Evolutionary conservation across 2,329 filamentous ascomycete species (phyloP), one percentile per base, ranked within the genome.

Genomic region (Intubia oerlemansii): DNA sequence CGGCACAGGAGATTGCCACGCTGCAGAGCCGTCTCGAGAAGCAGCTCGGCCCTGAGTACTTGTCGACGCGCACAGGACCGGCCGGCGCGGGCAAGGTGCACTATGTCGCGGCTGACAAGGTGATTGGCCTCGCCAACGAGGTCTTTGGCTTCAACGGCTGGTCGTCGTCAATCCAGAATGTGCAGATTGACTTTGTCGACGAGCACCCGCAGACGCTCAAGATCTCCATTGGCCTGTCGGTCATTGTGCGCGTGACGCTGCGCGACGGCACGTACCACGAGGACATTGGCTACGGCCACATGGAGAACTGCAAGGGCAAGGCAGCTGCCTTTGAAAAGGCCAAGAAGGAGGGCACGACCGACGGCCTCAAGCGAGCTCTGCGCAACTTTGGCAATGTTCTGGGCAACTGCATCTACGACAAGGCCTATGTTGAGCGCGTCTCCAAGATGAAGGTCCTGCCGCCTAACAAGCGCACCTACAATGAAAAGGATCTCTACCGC

Each of bases 351-450:
- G 90, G 81, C 7, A 90, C 82, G 3, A 95, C 90, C 8, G 88
- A 98, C 52, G 88, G 72, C 2, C 47, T 98, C 45, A 98, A 98
- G 52, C 66, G 88, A 39, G 70, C 88, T 2, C 47, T 98, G 42
- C 66, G 85, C 34, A 93, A 72, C 37, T 98, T 98, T 50, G 88
- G 88, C 34, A 95, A 95, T 42, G 76, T 95, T 11, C 59, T 98
- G 31, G 88, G 88, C n/a, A 98, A 95, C 46, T 98, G 88, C 56
- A 72, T 98, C 34, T 95, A 98, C 51, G 88, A 98, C 54, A 91
- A 93, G 50, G 73, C 85, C 35, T 98, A 92, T 46, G 58, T 98
- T 32, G 63, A 71, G 29, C 84, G 81, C 47, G 78, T 95, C n/a
- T 77, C 73, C 29, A 91, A 81, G 52, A 60, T 98, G 43, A 95